Base-by-base conservation (phyloP, 2,329 filamentous ascomycete genomes). In the Fusarium siculi region DNA sequence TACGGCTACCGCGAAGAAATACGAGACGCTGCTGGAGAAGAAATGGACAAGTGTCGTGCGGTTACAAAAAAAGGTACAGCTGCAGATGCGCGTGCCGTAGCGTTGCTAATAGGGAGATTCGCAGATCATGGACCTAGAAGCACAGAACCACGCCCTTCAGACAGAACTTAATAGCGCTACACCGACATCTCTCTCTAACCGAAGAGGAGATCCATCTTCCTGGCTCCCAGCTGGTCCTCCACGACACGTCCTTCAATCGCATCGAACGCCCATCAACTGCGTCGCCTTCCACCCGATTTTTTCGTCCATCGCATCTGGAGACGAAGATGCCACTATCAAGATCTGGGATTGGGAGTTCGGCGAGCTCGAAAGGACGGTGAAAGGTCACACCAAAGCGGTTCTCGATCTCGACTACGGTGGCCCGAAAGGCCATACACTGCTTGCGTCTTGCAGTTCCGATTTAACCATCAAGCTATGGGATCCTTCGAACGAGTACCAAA, bases 11-110 rank as follows among this genome's bases (percentile, higher is more conserved):
- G 89, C 92, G 58, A 97, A 97, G 86, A 97, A 97, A 84, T 98
- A 98, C 84, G 95, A 97, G 83, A 93, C 93, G 4, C 84, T 98
- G 34, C 84, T 98, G 75, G 96, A 98, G 87, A 98, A 97, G 89
- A 98, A 98, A 86, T 98, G 96, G 96, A 98, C 96, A 25, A 96
- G 94, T 78, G 93, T 98, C 34, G 95, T 98, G 78, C 89, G 96
- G 70, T 83, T 98, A 82, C 96, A 98, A 84, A 98, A 97, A 84
- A 98, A 97, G 93, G 94, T 93, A 83, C 56, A 82, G 7, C n/a
- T 19, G 10, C 16, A 73, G 28, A 37, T 49, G 42, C 59, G 56
- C 56, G 28, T 63, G 58, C 47, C 21, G 9, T 18, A n/a, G 34
- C 47, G n/a, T 55, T n/a, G 63, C 70, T 64, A 42, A 56, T 40